Conservation (phyloP, 768 basidiomycete species). For the Xerocomus spinulosus region DNA sequence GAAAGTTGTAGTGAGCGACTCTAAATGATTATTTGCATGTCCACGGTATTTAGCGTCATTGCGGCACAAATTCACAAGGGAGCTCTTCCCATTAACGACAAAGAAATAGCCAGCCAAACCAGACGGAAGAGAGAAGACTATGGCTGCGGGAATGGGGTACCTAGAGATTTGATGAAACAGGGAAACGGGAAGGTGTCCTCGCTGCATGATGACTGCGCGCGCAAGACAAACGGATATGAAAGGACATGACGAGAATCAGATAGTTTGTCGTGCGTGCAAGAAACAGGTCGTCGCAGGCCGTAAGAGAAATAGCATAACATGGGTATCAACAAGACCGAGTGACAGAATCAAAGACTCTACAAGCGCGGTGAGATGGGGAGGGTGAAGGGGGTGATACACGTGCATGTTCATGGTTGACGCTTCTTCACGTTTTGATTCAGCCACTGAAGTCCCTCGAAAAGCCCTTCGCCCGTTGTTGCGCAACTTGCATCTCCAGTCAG, state of each 20-base stretch:
- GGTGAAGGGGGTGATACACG: slow-evolving; percentile 10
- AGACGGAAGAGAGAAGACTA: slow-evolving; percentile 9
- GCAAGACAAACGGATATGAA: slow-evolving; percentile 25
- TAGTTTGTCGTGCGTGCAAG: slow-evolving; percentile 35
- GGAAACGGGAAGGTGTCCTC: slow-evolving; percentile 12
- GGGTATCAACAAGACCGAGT: slow-evolving; percentile 29
- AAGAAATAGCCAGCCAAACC: slow-evolving; percentile 15
- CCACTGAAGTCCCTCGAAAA: slow-evolving; percentile 98
- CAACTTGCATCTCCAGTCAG: slow-evolving; percentile 51
- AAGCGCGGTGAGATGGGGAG: slow-evolving; percentile 25
- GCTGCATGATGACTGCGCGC: slow-evolving; percentile 23
- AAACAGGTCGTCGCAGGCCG: slow-evolving; percentile 31
- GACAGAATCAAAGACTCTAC: slow-evolving; percentile 13
- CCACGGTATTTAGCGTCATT: slow-evolving; percentile 11
- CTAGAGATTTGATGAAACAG: slow-evolving; percentile 8
- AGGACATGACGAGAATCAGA: slow-evolving; percentile 29
- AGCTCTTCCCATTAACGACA: slow-evolving; percentile 22
- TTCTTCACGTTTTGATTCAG: slow-evolving; percentile 96
- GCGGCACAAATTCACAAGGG: slow-evolving; percentile 22
- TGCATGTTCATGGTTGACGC: slow-evolving; percentile 58
- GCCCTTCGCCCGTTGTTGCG: slow-evolving; percentile 92
- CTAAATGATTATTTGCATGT: slow-evolving; percentile 15
- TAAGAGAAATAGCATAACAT: slow-evolving; percentile 33
- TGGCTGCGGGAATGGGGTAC: slow-evolving; percentile 15
- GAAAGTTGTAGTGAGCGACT: slow-evolving; percentile 1